Conservation (phyloP, 2,329 filamentous ascomycete species). For the Sphaceloma murrayae region DNA sequence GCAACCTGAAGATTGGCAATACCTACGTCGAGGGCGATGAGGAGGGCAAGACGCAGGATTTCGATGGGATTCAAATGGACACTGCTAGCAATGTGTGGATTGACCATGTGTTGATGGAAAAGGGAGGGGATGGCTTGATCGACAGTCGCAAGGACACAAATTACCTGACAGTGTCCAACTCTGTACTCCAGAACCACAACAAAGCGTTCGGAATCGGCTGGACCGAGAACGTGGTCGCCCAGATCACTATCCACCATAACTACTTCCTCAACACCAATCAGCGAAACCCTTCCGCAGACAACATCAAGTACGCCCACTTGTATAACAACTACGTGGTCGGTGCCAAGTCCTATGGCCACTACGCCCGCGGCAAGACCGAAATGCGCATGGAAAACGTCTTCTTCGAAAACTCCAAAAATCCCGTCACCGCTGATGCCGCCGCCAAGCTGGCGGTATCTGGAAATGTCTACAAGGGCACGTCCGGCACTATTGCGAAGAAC, state of each 20-base stretch:
- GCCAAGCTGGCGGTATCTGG: slow-evolving; percentile 20
- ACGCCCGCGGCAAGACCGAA: slow-evolving; percentile 22
- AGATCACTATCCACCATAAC: slow-evolving; percentile 23
- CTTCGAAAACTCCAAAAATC: slow-evolving; percentile 22
- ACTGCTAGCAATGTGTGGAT: slow-evolving; percentile 23
- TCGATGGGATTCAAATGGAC: slow-evolving; percentile 24
- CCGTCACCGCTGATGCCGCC: slow-evolving; percentile 20
- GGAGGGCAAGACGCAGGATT: slow-evolving; percentile 23
- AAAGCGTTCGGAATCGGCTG: slow-evolving; percentile 24
- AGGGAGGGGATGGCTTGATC: slow-evolving; percentile 22
- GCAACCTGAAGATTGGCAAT: slow-evolving; percentile 22
- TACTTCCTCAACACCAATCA: slow-evolving; percentile 23
- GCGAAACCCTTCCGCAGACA: slow-evolving; percentile 23
- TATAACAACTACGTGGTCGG: slow-evolving; percentile 23
- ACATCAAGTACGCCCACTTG: slow-evolving; percentile 21
- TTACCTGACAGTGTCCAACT: slow-evolving; percentile 23
- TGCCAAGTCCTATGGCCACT: slow-evolving; percentile 24
- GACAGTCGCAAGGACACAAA: slow-evolving; percentile 23
- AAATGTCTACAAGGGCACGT: slow-evolving; percentile 21
- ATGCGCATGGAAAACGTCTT: slow-evolving; percentile 22
- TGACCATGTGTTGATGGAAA: slow-evolving; percentile 21
- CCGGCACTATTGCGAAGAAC: slow-evolving; percentile 20
- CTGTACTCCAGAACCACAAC: slow-evolving; percentile 22
- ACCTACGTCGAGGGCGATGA: slow-evolving; percentile 16
- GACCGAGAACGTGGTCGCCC: slow-evolving; percentile 22